Conservation (phyloP, 164 flowering plant genomes). For the Vitis amurensis region DNA sequence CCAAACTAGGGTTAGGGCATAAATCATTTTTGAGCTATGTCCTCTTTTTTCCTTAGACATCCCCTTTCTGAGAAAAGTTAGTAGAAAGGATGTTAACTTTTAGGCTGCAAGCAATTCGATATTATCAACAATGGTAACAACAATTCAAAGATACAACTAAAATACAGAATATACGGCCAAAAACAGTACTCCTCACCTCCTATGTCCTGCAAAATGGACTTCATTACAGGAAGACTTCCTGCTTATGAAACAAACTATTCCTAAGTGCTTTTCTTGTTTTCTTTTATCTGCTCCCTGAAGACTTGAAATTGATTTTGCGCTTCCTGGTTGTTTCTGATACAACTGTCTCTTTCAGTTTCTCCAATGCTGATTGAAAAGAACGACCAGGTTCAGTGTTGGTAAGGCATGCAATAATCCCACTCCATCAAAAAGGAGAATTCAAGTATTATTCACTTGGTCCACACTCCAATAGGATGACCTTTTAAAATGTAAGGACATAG, state of each 20-base stretch:
- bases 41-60: neutral
- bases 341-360: constrained; percentile 59
- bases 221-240: neutral
- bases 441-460: too few species aligned
- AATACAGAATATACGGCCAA: neutral
- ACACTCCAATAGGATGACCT: too few species aligned
- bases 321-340: constrained; percentile 51
- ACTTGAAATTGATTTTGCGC: constrained; percentile 32
- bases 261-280: neutral
- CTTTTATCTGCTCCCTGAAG: constrained; percentile 22
- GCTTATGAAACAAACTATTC: neutral
- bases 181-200: neutral
- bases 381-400: neutral
- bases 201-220: neutral
- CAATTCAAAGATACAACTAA: neutral
- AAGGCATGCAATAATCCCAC: too few species aligned
- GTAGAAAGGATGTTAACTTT: neutral
- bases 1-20: neutral
- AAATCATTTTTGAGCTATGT: neutral
- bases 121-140: neutral
- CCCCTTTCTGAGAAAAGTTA: neutral
- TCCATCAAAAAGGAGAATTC: too few species aligned
- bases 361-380: constrained; percentile 47
- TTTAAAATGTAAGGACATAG: too few species aligned
- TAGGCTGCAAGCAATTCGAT: neutral